These are phyloP conservation scores for Kluyveromyces aestuarii DNA, from an alignment of 805 yeast species.

Conservation along the genomic window DNA sequence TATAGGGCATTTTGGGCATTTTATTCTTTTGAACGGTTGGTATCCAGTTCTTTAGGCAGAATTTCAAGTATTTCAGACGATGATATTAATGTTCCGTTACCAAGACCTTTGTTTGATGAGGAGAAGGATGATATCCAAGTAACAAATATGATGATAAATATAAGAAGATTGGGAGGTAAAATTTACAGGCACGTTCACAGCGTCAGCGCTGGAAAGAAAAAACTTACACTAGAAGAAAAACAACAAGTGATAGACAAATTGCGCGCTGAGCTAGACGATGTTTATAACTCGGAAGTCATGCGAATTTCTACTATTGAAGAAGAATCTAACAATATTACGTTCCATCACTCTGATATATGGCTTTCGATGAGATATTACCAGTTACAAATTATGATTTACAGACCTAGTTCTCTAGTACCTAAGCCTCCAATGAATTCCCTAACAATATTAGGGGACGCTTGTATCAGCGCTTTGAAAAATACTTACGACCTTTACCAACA, in stretches of 20 bases:
- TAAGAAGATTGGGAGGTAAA: constrained; percentile 40
- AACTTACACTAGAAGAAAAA: constrained; percentile 26
- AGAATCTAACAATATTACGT: constrained; percentile 18
- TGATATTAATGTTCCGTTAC: constrained; percentile 39
- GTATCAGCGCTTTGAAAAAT: constrained; percentile 37
- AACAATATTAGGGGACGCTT: constrained; percentile 36
- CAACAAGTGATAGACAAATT: constrained; percentile 26
- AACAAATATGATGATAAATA: constrained; percentile 33
- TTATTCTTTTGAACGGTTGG: constrained; percentile 39
- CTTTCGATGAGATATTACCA: constrained; percentile 37
- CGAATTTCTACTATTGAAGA: constrained; percentile 18
- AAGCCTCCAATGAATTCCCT: constrained; percentile 33
- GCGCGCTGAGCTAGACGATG: constrained; percentile 27
- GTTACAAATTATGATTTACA: constrained; percentile 36
- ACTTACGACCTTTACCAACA: constrained; percentile 38
- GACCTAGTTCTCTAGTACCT: constrained; percentile 43
- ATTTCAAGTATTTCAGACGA: constrained; percentile 40
- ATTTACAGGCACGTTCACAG: constrained; percentile 40
- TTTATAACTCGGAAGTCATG: constrained; percentile 18
- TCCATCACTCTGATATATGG: constrained; percentile 30
- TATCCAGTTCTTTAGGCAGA: constrained; percentile 41
- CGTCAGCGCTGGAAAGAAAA: constrained; percentile 30
- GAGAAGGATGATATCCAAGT: constrained; percentile 34
- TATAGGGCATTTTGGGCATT: constrained; percentile 43
- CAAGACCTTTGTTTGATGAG: constrained; percentile 32